Base-by-base conservation (phyloP, 2,329 filamentous ascomycete genomes). In the Leptosphaerulina australis region DNA sequence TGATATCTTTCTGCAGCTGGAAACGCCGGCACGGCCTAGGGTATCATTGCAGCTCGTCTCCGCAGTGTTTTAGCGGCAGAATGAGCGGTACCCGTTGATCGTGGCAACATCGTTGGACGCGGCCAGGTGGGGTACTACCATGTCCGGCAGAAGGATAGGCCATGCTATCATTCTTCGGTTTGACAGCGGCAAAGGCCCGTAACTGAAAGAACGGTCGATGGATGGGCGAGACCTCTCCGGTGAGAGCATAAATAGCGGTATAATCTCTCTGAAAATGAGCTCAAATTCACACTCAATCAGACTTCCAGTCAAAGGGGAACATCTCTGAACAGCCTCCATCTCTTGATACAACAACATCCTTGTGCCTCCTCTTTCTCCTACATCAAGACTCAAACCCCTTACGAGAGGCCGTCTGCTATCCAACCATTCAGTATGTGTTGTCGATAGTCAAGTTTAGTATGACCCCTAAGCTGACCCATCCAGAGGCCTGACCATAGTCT, bases 101-200 rank as follows among this genome's bases (percentile, higher is more conserved):
- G 75, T 72, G 65, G 71, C 70, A 55, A 70, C 69, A 67, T 73
- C 60, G 76, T 78, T 78, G 76, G 76, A 70, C 63, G 60, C 55
- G 50, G 57, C 49, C 45, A 55, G 64, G 73, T 73, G 73, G 72
- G 70, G 73, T 73, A 62, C 61, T 63, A 74, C 71, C 71, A 71
- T 66, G 66, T 71, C 25, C 62, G 68, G 70, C 52, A 57, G 64
- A 69, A 62, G 69, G 66, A 71, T 60, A 62, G 69, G 62, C 53
- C 64, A 72, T 70, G 60, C 63, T 63, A 69, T 66, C 67, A 65
- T 68, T 62, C 56, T 62, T 58, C 69, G 62, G 65, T 68, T 63
- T 62, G 64, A 69, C 61, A 59, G 63, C 63, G 63, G 63, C 56
- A 63, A 50, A 50, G 52, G 58, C 56, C 62, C 62, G 63, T 63